These are phyloP conservation scores for Uncinocarpus reesii DNA, from an alignment of 2,329 filamentous ascomycete species.

Conservation along the genomic window DNA sequence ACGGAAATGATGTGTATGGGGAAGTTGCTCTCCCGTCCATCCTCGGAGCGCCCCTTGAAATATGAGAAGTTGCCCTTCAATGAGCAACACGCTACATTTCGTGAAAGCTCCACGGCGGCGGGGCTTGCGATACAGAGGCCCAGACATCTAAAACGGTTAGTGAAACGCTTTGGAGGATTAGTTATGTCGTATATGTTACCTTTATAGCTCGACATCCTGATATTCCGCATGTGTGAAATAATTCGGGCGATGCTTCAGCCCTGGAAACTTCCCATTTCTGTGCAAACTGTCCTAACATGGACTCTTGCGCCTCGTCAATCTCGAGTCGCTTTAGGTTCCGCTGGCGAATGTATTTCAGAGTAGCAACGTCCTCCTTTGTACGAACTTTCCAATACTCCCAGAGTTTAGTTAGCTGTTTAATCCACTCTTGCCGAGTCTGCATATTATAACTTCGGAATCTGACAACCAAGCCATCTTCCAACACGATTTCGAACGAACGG, in stretches of 20 bases:
- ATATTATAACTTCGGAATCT: conserved; percentile 51
- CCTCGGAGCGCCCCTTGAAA: conserved; percentile 51
- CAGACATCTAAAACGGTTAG: conserved; percentile 41
- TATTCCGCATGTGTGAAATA: conserved; percentile 61
- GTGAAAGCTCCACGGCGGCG: conserved; percentile 53
- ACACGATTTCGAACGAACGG: conserved; percentile 50
- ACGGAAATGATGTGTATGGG: conserved; percentile 53
- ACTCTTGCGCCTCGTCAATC: conserved; percentile 57
- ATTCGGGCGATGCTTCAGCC: conserved; percentile 50
- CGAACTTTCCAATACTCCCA: conserved; percentile 54
- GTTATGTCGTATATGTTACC: conserved; percentile 22
- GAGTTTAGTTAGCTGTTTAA: conserved; percentile 46
- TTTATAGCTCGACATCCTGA: conserved; percentile 51
- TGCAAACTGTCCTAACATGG: conserved; percentile 55
- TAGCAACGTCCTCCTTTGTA: conserved; percentile 45
- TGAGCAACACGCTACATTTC: conserved; percentile 50
- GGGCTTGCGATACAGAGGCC: conserved; percentile 54
- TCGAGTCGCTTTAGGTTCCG: conserved; percentile 50
- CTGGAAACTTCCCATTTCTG: conserved; percentile 59
- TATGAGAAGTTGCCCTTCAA: conserved; percentile 50
- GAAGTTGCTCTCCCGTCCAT: conserved; percentile 45
- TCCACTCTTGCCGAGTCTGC: conserved; percentile 51
- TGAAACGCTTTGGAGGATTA: not conserved
- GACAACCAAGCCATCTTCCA: conserved; percentile 52
- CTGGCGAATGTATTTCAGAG: conserved; percentile 47